These are phyloP conservation scores for Rhizophagus clarus DNA, from an alignment of 192 early-diverging fungal genomes.

Conservation along the genomic window DNA sequence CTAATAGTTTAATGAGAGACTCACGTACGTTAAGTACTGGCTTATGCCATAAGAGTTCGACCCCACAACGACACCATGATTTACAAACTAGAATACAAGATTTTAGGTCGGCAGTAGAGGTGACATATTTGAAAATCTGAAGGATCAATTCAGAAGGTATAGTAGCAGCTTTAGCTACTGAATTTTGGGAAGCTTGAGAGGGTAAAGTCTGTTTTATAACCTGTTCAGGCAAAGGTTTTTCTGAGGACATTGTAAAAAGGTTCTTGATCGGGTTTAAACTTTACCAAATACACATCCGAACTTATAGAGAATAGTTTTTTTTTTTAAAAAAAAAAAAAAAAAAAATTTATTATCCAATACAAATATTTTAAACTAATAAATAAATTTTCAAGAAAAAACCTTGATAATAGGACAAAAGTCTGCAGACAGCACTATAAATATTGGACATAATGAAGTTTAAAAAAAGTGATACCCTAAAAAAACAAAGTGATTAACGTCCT, in stretches of 20 bases:
- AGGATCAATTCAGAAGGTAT: constrained; percentile 56
- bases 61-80: constrained; percentile 55
- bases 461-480: not conserved
- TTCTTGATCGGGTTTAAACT: constrained; percentile 12
- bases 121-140: constrained; percentile 51
- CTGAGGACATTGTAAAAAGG: not conserved
- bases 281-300: not conserved
- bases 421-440: not conserved
- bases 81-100: constrained; percentile 53
- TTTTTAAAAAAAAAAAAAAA: not conserved
- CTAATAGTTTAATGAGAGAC: constrained; percentile 33
- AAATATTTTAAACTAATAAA: not conserved
- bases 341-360: not conserved
- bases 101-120: constrained; percentile 45
- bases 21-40: constrained; percentile 37
- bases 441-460: not conserved
- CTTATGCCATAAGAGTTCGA: constrained; percentile 59
- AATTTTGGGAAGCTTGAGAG: not conserved
- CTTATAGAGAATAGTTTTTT: not conserved
- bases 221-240: not conserved
- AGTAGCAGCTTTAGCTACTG: constrained; percentile 27
- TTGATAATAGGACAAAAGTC: not conserved
- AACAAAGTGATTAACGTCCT: not conserved
- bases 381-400: not conserved
- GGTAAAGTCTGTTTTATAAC: not conserved